Evolutionary conservation across 2,329 filamentous ascomycete species (phyloP), one percentile per base, ranked within the genome.

Genomic region (Metarhizium robertsii): DNA sequence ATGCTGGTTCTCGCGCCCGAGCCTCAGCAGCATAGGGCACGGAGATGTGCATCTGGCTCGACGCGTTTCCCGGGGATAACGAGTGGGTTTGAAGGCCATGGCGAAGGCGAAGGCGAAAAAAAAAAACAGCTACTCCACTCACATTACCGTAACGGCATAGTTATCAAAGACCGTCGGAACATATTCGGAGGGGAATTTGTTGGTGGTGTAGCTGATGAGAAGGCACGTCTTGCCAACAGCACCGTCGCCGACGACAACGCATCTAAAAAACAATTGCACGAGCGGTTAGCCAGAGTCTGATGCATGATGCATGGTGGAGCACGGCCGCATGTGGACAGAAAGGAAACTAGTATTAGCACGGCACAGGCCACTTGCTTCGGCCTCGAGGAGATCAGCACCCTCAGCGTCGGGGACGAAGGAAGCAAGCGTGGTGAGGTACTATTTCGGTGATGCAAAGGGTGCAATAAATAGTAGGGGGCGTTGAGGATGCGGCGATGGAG

Each of bases 151-250:
- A 71, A 99, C 94, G 57, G 94, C 94, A 82, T 99, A 99, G 77
- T 99, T 99, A 75, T 99, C 94, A 74, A 99, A 99, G 61, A 99
- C 94, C 34, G 94, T 99, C 53, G 94, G 94, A 57, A 99, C 94
- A 74, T 99, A 99, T 92, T 99, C 94, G 67, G 92, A 96, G 40
- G 94, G 94, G 74, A 99, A 99, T 69, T 97, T 97, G 82, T 99
- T 99, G 61, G 94, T 99, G 62, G 94, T 99, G 77, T 99, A 99
- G 72, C 90, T 95, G 78, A 99, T 99, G 70, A 99, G 85, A 62
- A 99, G 85, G 77, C 94, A 99, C 63, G 94, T 99, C 82, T 99
- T 99, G 73, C 94, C 94, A 65, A 99, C 94, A 63, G 94, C 94
- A 92, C 94, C 94, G 75, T 99, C 94, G 72, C 94, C 94, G 67